A percentile compares a stretch with the other conserved stretches of the same genome.
Conservation (phyloP, 164 flowering plant genomes). For the Saururus chinensis region DNA sequence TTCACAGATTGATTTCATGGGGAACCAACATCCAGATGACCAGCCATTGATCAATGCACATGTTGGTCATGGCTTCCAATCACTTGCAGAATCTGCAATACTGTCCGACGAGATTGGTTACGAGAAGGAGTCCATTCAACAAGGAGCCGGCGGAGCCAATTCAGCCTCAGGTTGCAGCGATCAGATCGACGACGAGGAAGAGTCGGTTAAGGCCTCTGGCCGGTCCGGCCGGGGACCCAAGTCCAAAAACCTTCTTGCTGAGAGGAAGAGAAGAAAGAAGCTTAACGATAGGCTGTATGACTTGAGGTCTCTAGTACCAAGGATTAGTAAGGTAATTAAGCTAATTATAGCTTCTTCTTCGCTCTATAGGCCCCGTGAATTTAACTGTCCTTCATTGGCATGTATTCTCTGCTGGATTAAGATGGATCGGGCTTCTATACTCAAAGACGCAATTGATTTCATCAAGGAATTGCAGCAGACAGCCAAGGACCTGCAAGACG, state of each 20-base stretch:
- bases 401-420: constrained; percentile 14
- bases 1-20: constrained; percentile 29
- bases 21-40: constrained; percentile 13
- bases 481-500: constrained; percentile 65
- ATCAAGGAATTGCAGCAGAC: constrained; percentile 73
- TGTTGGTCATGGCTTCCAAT: constrained; percentile 15
- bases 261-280: constrained; percentile 93
- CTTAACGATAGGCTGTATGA: constrained; percentile 75
- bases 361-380: no score
- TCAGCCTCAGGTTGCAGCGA: constrained; percentile 75
- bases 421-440: constrained; percentile 84
- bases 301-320: constrained; percentile 81
- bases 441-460: constrained; percentile 79
- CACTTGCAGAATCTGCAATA: constrained; percentile 14
- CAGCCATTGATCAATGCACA: constrained; percentile 13
- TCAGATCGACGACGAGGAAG: constrained; percentile 69
- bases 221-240: constrained; percentile 44
- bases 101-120: constrained; percentile 20
- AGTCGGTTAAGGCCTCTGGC: constrained; percentile 27
- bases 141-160: constrained; percentile 32
- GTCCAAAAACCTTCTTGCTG: constrained; percentile 74
- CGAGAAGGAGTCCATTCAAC: constrained; percentile 35
- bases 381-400: not conserved
- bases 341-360: not conserved
- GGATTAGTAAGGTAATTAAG: constrained; percentile 61